Base-by-base conservation (phyloP, 2,329 filamentous ascomycete genomes). In the Plenodomus biglobosus region DNA sequence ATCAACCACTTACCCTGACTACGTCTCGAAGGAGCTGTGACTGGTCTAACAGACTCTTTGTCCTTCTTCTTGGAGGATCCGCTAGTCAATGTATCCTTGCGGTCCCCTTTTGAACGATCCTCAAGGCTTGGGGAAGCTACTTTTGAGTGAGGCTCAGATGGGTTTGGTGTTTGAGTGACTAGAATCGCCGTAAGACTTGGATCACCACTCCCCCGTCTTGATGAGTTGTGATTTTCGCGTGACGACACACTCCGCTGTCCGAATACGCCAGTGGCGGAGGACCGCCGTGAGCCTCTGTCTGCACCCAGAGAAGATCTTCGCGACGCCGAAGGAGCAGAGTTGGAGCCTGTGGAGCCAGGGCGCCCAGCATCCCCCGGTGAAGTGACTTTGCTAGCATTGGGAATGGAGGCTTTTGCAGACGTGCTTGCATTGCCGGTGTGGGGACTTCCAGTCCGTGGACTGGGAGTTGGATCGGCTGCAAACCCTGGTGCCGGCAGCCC, bases 131-230 rank as follows among this genome's bases (percentile, higher is more conserved):
- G 42, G 32, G 48, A 41, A 10, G 52, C 38, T 24, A 58, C 61
- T 42, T 59, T 66, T 5, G 49, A 37, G 8, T 56, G 37, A 17
- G 53, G 49, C 8, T 71, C 68, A 11, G 64, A 48, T 3, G 56
- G 42, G 38, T 68, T 68, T n/a, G 59, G 62, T 11, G 66, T 65
- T 35, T 71, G 65, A n/a, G 70, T 73, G 21, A 73, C 66, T 17
- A 72, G 54, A 42, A 73, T 72, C 2, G 69, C 68, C 17, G 70
- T 73, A 37, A 73, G 48, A 50, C 69, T 72, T n/a, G 70, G 65
- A 52, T 73, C 70, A 39, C 64, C 68, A 45, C 70, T 73, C 8
- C 66, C 69, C 51, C 70, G 61, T 44, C 70, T 62, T 10, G 70
- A 71, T 36, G 64, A 64, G 46, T 54, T 67, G 40, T 67, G 66